Percentiles rank a stretch among this genome's conserved stretches.
These are phyloP conservation scores for Candida silvatica DNA, from an alignment of 805 yeast genomes.

Conservation along the genomic window DNA sequence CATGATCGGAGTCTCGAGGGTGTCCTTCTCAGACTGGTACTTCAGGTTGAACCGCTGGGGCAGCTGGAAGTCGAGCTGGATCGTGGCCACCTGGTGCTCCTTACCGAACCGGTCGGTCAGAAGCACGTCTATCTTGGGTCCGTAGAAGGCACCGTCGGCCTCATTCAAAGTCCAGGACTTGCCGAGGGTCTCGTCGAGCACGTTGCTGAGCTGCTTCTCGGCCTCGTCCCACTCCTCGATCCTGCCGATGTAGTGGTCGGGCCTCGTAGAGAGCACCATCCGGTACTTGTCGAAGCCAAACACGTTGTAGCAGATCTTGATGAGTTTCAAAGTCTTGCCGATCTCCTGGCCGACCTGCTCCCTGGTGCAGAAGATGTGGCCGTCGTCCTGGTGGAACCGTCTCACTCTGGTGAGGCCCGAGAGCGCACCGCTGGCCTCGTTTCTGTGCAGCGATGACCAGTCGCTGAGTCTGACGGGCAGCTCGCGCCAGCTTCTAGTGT, in stretches of 20 bases:
- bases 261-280: slow-evolving; percentile 78
- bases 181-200: slow-evolving; percentile 44
- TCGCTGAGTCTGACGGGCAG: slow-evolving; percentile 82
- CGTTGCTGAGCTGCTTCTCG: slow-evolving; percentile 53
- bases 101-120: slow-evolving; percentile 75
- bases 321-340: slow-evolving; percentile 56
- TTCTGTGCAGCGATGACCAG: slow-evolving; percentile 86
- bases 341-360: slow-evolving; percentile 76
- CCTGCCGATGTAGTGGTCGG: slow-evolving; percentile 74
- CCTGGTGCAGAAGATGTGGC: slow-evolving; percentile 84
- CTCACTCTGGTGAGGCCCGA: slow-evolving; percentile 90
- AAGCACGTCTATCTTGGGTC: slow-evolving; percentile 89
- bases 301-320: slow-evolving; percentile 64
- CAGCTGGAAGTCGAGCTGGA: slow-evolving; percentile 90
- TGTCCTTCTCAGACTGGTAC: slow-evolving; percentile 48
- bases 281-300: slow-evolving; percentile 55
- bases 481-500: slow-evolving; percentile 77
- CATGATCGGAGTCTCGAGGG: slow-evolving; percentile 74
- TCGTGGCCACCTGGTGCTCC: slow-evolving; percentile 89
- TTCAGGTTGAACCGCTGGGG: slow-evolving; percentile 76
- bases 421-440: slow-evolving; percentile 91
- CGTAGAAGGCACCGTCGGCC: slow-evolving; percentile 97
- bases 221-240: slow-evolving; percentile 76
- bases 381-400: slow-evolving; percentile 96
- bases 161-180: slow-evolving; percentile 60